Evolutionary conservation across 495 filamentous ascomycete species (phyloP).

Genomic region (Pseudomonodictys pantanalensis): DNA sequence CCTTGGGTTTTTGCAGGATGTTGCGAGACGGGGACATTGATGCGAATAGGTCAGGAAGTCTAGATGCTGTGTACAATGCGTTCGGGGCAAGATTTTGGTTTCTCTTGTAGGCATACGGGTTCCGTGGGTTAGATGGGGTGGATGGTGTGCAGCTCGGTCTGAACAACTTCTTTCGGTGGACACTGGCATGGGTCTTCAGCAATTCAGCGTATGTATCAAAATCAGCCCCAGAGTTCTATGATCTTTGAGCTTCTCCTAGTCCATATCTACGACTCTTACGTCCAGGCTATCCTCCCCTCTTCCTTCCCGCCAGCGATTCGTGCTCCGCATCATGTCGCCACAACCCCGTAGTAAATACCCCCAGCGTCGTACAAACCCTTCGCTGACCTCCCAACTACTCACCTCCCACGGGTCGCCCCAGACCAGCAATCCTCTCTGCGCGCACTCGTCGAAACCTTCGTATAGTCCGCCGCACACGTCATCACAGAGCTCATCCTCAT

Average conservation of each 20-base stretch:
- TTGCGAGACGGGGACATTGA: conserved; percentile 39
- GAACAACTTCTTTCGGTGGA: no score
- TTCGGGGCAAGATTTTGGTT: no score
- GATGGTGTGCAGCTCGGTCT: no score
- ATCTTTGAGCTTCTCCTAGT: no score
- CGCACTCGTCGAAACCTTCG: conserved; percentile 13
- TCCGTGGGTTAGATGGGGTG: no score
- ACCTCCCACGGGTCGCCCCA: conserved; percentile 22
- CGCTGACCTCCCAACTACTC: conserved; percentile 18
- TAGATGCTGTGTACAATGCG: no score
- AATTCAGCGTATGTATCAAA: no score
- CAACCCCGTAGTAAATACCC: conserved; percentile 19
- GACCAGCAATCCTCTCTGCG: conserved; percentile 7
- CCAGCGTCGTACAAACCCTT: conserved; percentile 21
- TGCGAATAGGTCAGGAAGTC: no score
- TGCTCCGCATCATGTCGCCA: conserved; percentile 1
- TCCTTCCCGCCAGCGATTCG: conserved; percentile 9
- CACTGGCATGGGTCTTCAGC: no score
- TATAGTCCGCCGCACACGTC: conserved; percentile 21
- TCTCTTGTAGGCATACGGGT: no score
- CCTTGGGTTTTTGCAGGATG: conserved; percentile 67
- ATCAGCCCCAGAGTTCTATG: no score
- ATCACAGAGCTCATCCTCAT: conserved; percentile 14
- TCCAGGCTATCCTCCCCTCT: conserved; percentile 9
- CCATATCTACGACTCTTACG: no score